A percentile compares a stretch with the other conserved stretches of the same genome.
These are phyloP conservation scores for Cavenderia fasciculata DNA, from an alignment of 78 protist genomes.

Conservation along the genomic window DNA sequence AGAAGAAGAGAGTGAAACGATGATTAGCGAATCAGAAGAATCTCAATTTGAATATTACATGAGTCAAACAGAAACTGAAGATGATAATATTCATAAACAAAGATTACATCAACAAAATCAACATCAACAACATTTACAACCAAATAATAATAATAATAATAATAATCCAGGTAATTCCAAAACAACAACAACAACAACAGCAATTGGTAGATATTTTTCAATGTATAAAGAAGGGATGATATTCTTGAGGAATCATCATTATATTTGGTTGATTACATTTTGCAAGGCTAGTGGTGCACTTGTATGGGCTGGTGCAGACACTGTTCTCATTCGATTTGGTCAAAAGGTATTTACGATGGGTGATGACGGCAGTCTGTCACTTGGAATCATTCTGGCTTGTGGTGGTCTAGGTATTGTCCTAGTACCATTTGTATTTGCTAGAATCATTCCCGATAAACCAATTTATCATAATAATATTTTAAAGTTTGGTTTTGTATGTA, in stretches of 20 bases:
- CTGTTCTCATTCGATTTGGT: conserved; percentile 9
- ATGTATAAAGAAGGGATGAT: conserved; percentile 19
- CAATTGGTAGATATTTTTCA: conserved; percentile 11
- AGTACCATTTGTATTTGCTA: conserved; percentile 39
- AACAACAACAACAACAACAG: background rate
- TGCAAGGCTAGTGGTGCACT: conserved; percentile 35
- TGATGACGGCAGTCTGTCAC: background rate
- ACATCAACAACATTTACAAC: no score
- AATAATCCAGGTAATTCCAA: no score
- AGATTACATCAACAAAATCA: background rate
- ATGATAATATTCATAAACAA: background rate
- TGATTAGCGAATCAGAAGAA: no score
- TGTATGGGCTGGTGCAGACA: conserved; percentile 30
- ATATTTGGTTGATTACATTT: conserved; percentile 21
- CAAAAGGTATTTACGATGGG: conserved; percentile 12
- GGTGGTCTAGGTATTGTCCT: conserved; percentile 51
- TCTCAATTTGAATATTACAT: no score
- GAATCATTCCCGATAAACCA: conserved; percentile 47
- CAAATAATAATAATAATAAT: no score
- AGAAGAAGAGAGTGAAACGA: background rate
- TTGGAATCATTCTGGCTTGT: conserved; percentile 43
- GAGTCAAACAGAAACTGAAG: background rate
- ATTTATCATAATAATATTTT: conserved; percentile 19
- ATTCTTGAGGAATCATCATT: background rate
- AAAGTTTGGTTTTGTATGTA: conserved; percentile 41